phyloP scores from a whole-genome alignment of 1,284 basidiomycete genomes.

The Sphaerobolus stellatus region DNA sequence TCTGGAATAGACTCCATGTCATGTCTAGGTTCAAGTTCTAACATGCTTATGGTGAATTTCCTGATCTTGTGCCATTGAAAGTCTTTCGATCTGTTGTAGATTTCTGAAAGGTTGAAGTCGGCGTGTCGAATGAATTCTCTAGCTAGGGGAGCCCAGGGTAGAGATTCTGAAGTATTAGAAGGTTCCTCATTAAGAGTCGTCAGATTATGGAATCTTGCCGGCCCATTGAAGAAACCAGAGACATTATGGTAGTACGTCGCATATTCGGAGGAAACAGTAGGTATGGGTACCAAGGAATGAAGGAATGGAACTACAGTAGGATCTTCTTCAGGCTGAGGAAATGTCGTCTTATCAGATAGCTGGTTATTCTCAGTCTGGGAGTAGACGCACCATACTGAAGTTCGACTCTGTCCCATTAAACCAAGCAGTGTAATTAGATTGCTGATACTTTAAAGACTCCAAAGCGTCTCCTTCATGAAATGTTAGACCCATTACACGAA shows the following conservation, averaged over 20 bases:
- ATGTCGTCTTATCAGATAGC: background rate
- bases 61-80: conserved; percentile 71
- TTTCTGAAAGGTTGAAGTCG: conserved; percentile 44
- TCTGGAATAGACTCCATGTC: conserved; percentile 32
- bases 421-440: conserved; percentile 73
- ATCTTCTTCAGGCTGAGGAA: conserved; percentile 50
- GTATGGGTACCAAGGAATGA: conserved; percentile 45
- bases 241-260: conserved; percentile 71
- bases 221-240: conserved; percentile 72
- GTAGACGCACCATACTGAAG: conserved; percentile 61
- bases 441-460: conserved; percentile 52
- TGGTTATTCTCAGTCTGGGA: conserved; percentile 3
- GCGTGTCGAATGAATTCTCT: conserved; percentile 45
- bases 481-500: background rate
- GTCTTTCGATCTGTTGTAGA: conserved; percentile 43
- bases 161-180: conserved; percentile 32
- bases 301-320: conserved; percentile 48
- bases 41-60: conserved; percentile 62
- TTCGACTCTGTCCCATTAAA: conserved; percentile 64
- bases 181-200: conserved; percentile 35
- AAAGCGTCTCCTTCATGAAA: conserved; percentile 44
- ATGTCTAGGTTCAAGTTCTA: conserved; percentile 38
- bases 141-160: conserved; percentile 49
- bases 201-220: conserved; percentile 61
- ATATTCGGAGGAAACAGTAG: conserved; percentile 40